Base-by-base conservation (phyloP, 2,329 filamentous ascomycete species). In the Aspergillus thermomutatus region DNA sequence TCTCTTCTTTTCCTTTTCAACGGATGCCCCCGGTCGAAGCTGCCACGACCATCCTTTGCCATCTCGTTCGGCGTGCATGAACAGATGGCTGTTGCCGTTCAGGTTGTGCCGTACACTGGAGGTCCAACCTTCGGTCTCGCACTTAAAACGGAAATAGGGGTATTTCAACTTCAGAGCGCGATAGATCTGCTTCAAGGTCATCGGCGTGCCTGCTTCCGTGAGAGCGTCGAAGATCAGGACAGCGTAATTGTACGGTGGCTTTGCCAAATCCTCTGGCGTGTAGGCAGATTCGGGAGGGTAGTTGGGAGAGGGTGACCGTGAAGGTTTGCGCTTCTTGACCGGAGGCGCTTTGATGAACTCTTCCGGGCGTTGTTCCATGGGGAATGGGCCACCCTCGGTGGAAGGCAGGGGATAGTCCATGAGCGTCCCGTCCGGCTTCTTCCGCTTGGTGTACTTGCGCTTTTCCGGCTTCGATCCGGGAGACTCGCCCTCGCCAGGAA, bases 131-230 rank as follows among this genome's bases (percentile, higher is more conserved):
- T 81, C 80, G 1, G 84, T 86, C 53, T 81, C 82, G 67, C 86
- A 86, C 65, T 84, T 85, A 75, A 83, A 87, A 65, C 77, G 77
- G 65, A 80, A 80, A 65, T 83, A 87, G 1, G 85, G 84, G 64
- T 85, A 87, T 60, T 84, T 84, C 63, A 83, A 76, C 68, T 85
- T 83, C 55, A 88, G 80, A 45, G 83, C 82, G 60, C 83, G 81
- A 68, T 88, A 88, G 47, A 88, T 87, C 64, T 87, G 83, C 65
- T 87, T 85, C 28, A 88, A 73, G 49, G 86, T 85, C 77, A 87
- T 84, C 56, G 82, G 79, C 21, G 75, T 81, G 27, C 76, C 75
- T 40, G 83, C 80, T 40, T 83, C 80, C 1, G 82, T 80, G 28
- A 88, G 79, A 25, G 83, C 83, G 67, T 87, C 84, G 63, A 86